Evolutionary conservation across 345 rosid species (phyloP).

Genomic region (Populus simonii): DNA sequence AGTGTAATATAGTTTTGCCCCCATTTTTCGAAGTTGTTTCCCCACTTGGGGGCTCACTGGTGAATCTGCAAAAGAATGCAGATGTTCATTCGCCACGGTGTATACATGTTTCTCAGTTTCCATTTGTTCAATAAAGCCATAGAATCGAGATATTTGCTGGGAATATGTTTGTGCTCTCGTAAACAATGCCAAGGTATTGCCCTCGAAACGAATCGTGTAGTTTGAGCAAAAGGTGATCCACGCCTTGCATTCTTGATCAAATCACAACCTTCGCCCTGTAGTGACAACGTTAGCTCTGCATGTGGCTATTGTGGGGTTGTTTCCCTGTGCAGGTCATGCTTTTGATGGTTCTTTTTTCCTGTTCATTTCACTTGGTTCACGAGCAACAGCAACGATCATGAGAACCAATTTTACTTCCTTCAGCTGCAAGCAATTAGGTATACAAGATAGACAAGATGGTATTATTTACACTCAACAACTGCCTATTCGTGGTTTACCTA

Average conservation of each 20-base stretch:
- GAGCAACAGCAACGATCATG: neutral
- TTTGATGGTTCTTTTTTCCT: neutral
- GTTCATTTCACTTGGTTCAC: neutral
- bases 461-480: neutral
- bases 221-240: neutral
- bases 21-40: constrained; percentile 25
- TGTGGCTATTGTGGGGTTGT: neutral
- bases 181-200: neutral
- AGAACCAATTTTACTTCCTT: no score
- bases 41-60: constrained; percentile 22
- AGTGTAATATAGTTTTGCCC: constrained; percentile 40
- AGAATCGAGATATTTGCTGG: constrained; percentile 5
- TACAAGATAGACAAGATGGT: neutral
- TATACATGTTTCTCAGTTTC: constrained; percentile 21
- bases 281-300: neutral
- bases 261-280: neutral
- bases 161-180: neutral
- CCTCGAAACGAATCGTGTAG: neutral
- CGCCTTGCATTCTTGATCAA: neutral
- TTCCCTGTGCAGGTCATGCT: no score
- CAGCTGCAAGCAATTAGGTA: no score
- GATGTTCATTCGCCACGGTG: constrained; percentile 25
- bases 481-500: neutral
- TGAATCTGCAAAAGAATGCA: constrained; percentile 56
- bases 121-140: constrained; percentile 28